Base-by-base conservation (phyloP, 495 filamentous ascomycete genomes). In the Xylaria intraflava region DNA sequence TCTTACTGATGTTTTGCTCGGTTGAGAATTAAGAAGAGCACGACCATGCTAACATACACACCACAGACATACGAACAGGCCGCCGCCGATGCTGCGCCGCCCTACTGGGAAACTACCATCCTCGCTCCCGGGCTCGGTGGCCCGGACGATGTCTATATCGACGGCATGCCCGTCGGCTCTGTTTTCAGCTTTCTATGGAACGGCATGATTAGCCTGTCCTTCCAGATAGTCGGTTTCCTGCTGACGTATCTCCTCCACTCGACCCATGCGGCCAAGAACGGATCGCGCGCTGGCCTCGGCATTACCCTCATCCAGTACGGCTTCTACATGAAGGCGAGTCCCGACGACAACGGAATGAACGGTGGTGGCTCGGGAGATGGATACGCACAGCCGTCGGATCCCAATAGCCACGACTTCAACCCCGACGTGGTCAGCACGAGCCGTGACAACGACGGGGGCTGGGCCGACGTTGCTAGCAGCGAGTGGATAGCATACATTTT, bases 101-200 rank as follows among this genome's bases (percentile, higher is more conserved):
- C 94, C 2, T 98, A 97, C 69, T 98, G 93, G 93, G 93, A 98
- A 72, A 97, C 92, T 16, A 96, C 93, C 2, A 96, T 98, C 61
- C 79, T 97, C 51, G 89, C 92, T 2, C 94, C 93, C 6, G 92
- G 92, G 27, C 75, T 85, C 46, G 80, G 84, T 41, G 86, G 85
- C 2, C 78, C 79, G 27, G 90, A 97, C 62, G 93, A 97, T 69
- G 93, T 98, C 44, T 98, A 89, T 66, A 86, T 97, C 38, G 92
- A 98, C 66, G 94, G 93, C 59, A 79, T 98, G 59, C 90, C 94
- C 2, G 94, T 98, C 56, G 93, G 93, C 63, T 94, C 90, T 30
- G 72, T 97, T 59, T 97, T 97, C 76, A 86, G 84, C 49, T 98
- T 98, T 63, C 74, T 96, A 54, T 98, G 94, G 94, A 98, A 98